Percentiles rank a stretch among this genome's conserved stretches.
Evolutionary conservation across 139 green algal genomes (phyloP).

Genomic region (Micromonas pusilla): DNA sequence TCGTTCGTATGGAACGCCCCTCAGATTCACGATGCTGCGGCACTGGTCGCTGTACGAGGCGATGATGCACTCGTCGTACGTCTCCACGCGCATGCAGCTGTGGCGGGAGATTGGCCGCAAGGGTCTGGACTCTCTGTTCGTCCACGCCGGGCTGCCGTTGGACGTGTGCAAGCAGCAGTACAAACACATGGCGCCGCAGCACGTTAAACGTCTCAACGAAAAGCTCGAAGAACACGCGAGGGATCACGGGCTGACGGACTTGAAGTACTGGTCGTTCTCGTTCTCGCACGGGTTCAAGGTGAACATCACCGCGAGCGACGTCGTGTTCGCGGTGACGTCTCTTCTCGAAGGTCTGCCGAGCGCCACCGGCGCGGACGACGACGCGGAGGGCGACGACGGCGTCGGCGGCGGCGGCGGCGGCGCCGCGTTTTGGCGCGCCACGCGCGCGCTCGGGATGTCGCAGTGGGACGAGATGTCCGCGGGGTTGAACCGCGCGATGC

Average conservation of each 20-base stretch:
- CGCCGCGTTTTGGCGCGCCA: conserved; percentile 12
- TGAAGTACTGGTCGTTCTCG: conserved; percentile 16
- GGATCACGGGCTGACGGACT: conserved; percentile 11
- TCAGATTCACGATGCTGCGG: no score
- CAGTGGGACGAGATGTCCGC: conserved; percentile 3
- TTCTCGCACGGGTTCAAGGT: conserved; percentile 25
- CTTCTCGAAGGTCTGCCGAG: conserved; percentile 9
- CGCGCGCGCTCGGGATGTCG: neutral
- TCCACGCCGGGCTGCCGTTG: conserved; percentile 63
- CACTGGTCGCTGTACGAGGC: conserved; percentile 82
- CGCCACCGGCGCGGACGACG: neutral
- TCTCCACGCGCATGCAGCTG: conserved; percentile 69
- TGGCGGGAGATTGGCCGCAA: conserved; percentile 63
- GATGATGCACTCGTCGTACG: conserved; percentile 69
- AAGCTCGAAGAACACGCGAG: neutral
- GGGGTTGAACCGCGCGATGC: conserved; percentile 10
- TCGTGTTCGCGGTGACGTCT: conserved; percentile 19
- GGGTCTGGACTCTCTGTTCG: conserved; percentile 63
- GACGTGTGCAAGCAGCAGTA: conserved; percentile 35
- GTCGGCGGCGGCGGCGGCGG: neutral
- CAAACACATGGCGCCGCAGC: conserved; percentile 30
- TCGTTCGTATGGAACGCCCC: no score
- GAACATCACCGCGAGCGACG: conserved; percentile 20
- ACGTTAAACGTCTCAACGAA: conserved; percentile 4
- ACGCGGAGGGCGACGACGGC: conserved; percentile 1